Percentiles rank a stretch among this genome's conserved stretches.
These are phyloP conservation scores for Rubia peregrina DNA, from an alignment of 305 asterid genomes.

Conservation along the genomic window DNA sequence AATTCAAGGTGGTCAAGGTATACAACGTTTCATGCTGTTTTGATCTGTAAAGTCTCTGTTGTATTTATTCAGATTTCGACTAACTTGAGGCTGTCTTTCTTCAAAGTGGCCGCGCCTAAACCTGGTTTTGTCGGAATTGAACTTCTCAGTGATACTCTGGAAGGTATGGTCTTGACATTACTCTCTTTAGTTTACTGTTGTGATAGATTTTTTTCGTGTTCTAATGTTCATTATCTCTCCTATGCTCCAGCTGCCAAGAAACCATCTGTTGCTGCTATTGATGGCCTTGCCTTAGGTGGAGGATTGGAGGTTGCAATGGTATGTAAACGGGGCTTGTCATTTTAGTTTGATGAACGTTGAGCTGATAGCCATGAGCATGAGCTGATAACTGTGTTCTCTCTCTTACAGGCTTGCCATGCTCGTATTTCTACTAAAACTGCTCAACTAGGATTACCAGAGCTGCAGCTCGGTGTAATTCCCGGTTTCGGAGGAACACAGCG, in stretches of 20 bases:
- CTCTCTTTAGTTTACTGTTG: constrained; percentile 5
- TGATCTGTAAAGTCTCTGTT: constrained; percentile 11
- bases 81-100: constrained; percentile 17
- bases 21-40: constrained; percentile 11
- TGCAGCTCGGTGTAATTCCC: constrained; percentile 92
- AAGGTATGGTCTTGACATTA: constrained; percentile 43
- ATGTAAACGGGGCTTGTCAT: constrained; percentile 18
- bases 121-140: constrained; percentile 85
- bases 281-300: constrained; percentile 99
- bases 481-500: constrained; percentile 99
- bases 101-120: constrained; percentile 69
- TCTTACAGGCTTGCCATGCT: constrained; percentile 90
- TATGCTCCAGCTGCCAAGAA: constrained; percentile 64
- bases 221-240: constrained; percentile 2
- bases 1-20: constrained; percentile 70
- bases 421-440: constrained; percentile 81
- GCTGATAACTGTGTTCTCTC: constrained; percentile 19
- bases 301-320: constrained; percentile 98
- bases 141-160: constrained; percentile 72
- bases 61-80: constrained; percentile 21
- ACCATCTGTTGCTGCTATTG: constrained; percentile 96
- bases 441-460: constrained; percentile 91
- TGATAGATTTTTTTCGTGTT: constrained; percentile 5
- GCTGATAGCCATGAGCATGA: constrained; percentile 8
- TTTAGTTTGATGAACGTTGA: constrained; percentile 16